These are phyloP conservation scores for Phytophthora litchii DNA, from an alignment of 352 stramenopile species.

Conservation along the genomic window DNA sequence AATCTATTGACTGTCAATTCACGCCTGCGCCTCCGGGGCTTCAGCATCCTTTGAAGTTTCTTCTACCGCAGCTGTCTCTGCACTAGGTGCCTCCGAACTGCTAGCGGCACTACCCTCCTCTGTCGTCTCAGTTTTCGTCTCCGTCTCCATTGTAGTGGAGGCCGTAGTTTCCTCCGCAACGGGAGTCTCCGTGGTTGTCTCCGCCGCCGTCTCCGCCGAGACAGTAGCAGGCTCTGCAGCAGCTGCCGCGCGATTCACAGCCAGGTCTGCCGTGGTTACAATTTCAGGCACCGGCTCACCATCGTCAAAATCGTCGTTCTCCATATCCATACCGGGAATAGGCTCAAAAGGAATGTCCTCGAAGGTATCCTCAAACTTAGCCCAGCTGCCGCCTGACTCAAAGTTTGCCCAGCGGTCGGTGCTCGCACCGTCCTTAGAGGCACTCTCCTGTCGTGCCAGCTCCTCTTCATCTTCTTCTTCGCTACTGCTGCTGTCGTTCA, in stretches of 20 bases:
- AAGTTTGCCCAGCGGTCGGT: slow-evolving; percentile 69
- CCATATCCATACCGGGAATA: slow-evolving; percentile 60
- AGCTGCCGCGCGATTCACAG: slow-evolving; percentile 3
- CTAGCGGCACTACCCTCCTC: slow-evolving; percentile 31
- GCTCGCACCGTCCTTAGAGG: slow-evolving; percentile 14
- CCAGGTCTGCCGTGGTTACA: slow-evolving; percentile 33
- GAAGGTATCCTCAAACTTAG: slow-evolving; percentile 73
- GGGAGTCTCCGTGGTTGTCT: slow-evolving; percentile 21
- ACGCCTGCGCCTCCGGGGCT: slow-evolving; percentile 38
- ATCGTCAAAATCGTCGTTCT: slow-evolving; percentile 53
- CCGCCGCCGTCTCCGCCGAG: slow-evolving; percentile 17
- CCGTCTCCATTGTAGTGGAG: slow-evolving; percentile 10
- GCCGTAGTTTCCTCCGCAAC: slow-evolving; percentile 15
- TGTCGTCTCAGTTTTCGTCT: slow-evolving; percentile 28
- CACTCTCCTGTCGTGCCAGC: slow-evolving; percentile 42
- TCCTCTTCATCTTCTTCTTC: slow-evolving; percentile 85
- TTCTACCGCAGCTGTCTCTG: slow-evolving; percentile 38
- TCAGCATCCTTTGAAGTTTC: slow-evolving; percentile 36
- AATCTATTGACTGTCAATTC: slow-evolving; percentile 57
- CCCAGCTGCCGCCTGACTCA: slow-evolving; percentile 65
- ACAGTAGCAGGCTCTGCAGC: no score
- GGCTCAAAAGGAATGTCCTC: slow-evolving; percentile 63
- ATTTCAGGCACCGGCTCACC: slow-evolving; percentile 30
- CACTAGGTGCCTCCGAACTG: slow-evolving; percentile 33
- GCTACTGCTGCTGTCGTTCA: slow-evolving; percentile 89